Base-by-base conservation (phyloP, 164 flowering plant species). In the Dillenia turbinata region DNA sequence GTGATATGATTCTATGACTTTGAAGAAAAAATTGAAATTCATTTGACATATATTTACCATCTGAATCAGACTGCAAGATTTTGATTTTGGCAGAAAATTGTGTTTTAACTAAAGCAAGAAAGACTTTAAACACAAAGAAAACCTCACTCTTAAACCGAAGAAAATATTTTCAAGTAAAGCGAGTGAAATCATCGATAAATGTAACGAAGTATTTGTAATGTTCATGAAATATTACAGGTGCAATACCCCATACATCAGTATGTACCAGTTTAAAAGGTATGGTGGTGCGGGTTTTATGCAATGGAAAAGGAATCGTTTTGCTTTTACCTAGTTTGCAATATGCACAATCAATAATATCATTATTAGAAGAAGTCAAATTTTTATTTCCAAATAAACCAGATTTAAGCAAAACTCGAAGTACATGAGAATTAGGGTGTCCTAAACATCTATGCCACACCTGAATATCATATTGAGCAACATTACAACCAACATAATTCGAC, bases 101-200 rank as follows among this genome's bases (percentile, higher is more conserved):
- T 11, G 44, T 61, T 8, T 61, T 33, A 40, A 50, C 24, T 24
- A 16, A 49, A 12, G 54, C 59, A 10, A 56, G 5, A 56, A 56
- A 33, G 6, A 10, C 33, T 9, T 9, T 56, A 17, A 40, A 56
- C 8, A 40, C 8, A 26, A 0, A 9, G 44, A 50, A 50, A 7
- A 51, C 54, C 40, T 61, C 64, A 33, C 13, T 33, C 9, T 61
- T 61, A 11, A 26, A 16, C n/a, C 56, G 61, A 8, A 58, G 24
- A 9, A 45, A 45, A 57, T 57, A 57, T 10, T 44, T 9, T 48
- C 60, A 57, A 14, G 47, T 51, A 15, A 24, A 61, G 4, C 10
- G 13, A 10, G 8, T 61, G 17, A 33, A 16, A 43, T 61, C 64
- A 51, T 61, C 55, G 15, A 61, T 51, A 55, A 61, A 61, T 3